A percentile compares a stretch with the other conserved stretches of the same genome.
phyloP scores from a whole-genome alignment of 352 stramenopile genomes.

The Phytophthora boehmeriae region DNA sequence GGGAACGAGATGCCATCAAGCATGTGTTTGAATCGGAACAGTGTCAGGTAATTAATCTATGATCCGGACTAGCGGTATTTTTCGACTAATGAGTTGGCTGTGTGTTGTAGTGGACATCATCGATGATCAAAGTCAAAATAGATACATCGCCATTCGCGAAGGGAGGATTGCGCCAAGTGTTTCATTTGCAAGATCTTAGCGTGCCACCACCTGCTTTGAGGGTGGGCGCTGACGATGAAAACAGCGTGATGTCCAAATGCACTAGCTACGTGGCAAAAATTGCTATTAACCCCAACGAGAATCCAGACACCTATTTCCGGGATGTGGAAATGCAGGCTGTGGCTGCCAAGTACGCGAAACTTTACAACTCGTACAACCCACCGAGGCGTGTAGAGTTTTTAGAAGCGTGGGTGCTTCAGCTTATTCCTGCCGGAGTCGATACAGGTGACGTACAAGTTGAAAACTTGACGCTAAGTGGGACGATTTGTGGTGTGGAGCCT shows the following conservation, averaged over 20 bases:
- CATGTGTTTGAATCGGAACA: constrained; percentile 80
- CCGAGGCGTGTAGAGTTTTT: constrained; percentile 78
- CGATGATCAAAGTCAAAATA: constrained; percentile 73
- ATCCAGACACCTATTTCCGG: constrained; percentile 85
- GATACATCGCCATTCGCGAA: constrained; percentile 68
- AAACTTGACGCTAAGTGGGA: constrained; percentile 62
- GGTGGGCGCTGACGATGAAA: constrained; percentile 12
- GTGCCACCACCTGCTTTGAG: constrained; percentile 25
- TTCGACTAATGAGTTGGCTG: constrained; percentile 8
- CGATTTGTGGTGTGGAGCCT: constrained; percentile 78
- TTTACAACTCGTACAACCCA: constrained; percentile 88
- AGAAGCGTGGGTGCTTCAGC: constrained; percentile 76
- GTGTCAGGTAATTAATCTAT: constrained; percentile 41
- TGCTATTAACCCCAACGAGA: constrained; percentile 77
- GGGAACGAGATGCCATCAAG: constrained; percentile 76
- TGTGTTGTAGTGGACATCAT: constrained; percentile 61
- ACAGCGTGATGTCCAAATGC: constrained; percentile 35
- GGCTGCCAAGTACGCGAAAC: constrained; percentile 73
- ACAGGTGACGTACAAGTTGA: constrained; percentile 36
- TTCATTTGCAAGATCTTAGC: constrained; percentile 76
- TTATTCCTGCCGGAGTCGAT: constrained; percentile 44
- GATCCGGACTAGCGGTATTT: too few species aligned
- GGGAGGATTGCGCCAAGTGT: constrained; percentile 68
- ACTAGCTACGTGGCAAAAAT: constrained; percentile 78
- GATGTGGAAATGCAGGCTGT: constrained; percentile 89